Evolutionary conservation across 768 basidiomycete genomes (phyloP).

Genomic region (Pleurotus ostreatus): DNA sequence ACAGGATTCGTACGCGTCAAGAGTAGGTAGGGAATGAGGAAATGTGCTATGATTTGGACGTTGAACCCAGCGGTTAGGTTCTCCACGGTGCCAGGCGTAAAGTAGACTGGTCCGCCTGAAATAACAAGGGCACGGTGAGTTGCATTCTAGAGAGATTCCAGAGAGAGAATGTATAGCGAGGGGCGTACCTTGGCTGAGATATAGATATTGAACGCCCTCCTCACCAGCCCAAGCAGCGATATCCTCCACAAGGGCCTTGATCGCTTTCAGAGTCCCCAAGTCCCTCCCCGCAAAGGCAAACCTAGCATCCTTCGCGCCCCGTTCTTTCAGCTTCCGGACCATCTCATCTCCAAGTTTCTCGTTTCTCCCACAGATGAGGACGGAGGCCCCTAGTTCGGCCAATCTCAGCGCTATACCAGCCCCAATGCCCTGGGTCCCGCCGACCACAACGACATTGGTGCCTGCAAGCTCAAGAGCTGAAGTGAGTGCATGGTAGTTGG

Average conservation of each 20-base stretch:
- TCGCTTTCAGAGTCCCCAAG: not conserved
- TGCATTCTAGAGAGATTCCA: not conserved
- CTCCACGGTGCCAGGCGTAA: not conserved
- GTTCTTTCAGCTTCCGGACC: not conserved
- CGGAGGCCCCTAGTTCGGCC: not conserved
- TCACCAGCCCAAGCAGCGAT: constrained; percentile 5
- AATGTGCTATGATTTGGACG: constrained; percentile 3
- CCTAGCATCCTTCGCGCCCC: not conserved
- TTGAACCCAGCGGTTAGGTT: not conserved
- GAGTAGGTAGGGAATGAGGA: not conserved
- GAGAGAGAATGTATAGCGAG: not conserved
- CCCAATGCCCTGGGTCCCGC: constrained; percentile 3
- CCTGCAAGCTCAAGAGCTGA: not conserved
- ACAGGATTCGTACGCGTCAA: not conserved
- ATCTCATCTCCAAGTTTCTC: not conserved
- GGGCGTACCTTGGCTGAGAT: not conserved
- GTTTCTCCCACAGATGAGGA: not conserved
- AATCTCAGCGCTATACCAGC: constrained; percentile 3
- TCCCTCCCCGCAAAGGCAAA: constrained; percentile 1
- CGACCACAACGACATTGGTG: not conserved
- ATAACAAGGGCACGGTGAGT: not conserved
- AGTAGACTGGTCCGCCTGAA: not conserved
- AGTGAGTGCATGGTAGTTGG: not conserved
- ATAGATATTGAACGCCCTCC: constrained; percentile 2
- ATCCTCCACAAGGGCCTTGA: not conserved